Conservation (phyloP, 495 filamentous ascomycete genomes). For the Polyplosphaeria fusca region DNA sequence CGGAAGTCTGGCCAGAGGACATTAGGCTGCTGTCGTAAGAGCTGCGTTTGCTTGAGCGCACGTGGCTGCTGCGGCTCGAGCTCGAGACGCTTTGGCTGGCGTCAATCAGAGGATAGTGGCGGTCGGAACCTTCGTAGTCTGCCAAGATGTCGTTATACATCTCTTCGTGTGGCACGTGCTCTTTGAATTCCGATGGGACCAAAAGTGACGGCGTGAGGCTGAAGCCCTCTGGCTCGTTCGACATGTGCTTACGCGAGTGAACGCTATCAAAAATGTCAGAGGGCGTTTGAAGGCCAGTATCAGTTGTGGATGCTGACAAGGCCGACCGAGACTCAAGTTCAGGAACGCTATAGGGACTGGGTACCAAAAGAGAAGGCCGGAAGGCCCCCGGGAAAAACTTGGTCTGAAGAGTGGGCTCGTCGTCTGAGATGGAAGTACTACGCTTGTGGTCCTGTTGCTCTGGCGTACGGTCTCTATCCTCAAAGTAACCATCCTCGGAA, state of each 20-base stretch:
- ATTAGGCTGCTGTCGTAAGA: conserved; percentile 57
- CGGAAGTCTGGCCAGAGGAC: conserved; percentile 35
- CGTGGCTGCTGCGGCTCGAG: conserved; percentile 51
- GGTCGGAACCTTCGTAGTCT: conserved; percentile 48
- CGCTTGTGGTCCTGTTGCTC: conserved; percentile 15
- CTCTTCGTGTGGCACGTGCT: conserved; percentile 44
- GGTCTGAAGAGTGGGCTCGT: conserved; percentile 5
- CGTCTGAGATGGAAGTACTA: not conserved
- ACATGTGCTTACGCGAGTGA: not conserved
- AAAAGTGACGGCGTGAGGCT: conserved; percentile 35
- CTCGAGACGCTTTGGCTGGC: conserved; percentile 40
- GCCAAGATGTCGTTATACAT: conserved; percentile 51
- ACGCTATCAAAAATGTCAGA: conserved; percentile 20
- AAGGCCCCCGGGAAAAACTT: conserved; percentile 14
- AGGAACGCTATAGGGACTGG: conserved; percentile 24
- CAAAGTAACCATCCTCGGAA: conserved; percentile 13
- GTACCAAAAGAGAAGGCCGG: conserved; percentile 27
- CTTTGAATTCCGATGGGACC: conserved; percentile 25
- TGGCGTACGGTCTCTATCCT: conserved; percentile 22
- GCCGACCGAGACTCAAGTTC: conserved; percentile 30
- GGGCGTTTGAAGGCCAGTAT: conserved; percentile 24
- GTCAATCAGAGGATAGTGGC: conserved; percentile 46
- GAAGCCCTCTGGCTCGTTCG: conserved; percentile 30
- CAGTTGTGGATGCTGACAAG: conserved; percentile 23
- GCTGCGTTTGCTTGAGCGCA: conserved; percentile 57